Evolutionary conservation across 441 rosid genomes (phyloP).

Genomic region (Adansonia madagascariensis): DNA sequence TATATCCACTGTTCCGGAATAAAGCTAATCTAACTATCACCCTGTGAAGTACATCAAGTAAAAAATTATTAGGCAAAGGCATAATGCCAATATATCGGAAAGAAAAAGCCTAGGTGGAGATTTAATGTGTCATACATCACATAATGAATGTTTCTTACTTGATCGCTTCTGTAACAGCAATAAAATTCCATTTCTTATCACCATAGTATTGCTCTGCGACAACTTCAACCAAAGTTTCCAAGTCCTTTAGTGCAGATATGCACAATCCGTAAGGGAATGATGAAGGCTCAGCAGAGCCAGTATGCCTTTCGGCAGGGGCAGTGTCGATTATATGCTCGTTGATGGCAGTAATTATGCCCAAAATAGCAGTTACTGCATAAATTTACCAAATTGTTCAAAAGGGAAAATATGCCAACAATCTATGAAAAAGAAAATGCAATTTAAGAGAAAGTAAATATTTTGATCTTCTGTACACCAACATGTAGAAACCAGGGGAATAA

Average conservation of each 20-base stretch:
- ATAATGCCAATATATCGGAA: slow-evolving; percentile 5
- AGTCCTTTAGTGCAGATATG: slow-evolving; percentile 80
- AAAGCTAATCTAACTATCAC: slow-evolving; percentile 69
- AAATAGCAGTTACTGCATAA: slow-evolving; percentile 78
- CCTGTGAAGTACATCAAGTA: slow-evolving; percentile 48
- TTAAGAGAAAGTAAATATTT: not conserved
- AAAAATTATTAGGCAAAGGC: slow-evolving; percentile 25
- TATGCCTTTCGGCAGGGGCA: slow-evolving; percentile 49
- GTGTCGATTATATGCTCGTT: slow-evolving; percentile 87
- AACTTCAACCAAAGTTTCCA: slow-evolving; percentile 93
- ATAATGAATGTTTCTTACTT: slow-evolving; percentile 58
- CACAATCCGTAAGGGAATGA: slow-evolving; percentile 76
- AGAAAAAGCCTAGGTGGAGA: slow-evolving; percentile 16
- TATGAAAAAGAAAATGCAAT: not conserved
- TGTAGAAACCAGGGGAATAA: not conserved
- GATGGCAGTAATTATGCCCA: slow-evolving; percentile 84
- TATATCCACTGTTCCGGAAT: slow-evolving; percentile 76
- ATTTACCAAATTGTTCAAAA: slow-evolving; percentile 37
- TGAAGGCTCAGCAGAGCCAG: slow-evolving; percentile 45
- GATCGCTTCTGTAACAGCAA: slow-evolving; percentile 78
- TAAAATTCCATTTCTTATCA: slow-evolving; percentile 87
- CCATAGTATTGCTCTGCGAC: slow-evolving; percentile 82
- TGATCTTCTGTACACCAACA: not conserved
- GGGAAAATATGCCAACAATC: slow-evolving; percentile 13
- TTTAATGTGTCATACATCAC: slow-evolving; percentile 7